Percentiles rank a stretch among this genome's conserved stretches.
Evolutionary conservation across 2,329 filamentous ascomycete genomes (phyloP).

Genomic region (Cordyceps farinosa): DNA sequence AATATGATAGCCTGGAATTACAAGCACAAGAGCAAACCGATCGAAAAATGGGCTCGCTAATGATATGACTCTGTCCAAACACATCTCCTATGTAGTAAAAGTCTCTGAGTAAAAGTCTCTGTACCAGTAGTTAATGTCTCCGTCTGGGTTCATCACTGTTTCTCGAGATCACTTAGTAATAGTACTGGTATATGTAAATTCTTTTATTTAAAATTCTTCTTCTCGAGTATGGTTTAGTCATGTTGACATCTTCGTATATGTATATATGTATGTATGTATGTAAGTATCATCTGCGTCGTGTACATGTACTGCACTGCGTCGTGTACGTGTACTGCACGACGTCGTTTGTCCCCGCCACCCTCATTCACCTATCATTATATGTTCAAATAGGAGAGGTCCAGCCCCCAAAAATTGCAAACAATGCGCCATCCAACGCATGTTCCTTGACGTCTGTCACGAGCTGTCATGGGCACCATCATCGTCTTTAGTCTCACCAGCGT

Average conservation of each 20-base stretch:
- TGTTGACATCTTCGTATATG: slow-evolving; percentile 1
- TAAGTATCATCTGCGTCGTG: not conserved
- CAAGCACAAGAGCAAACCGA: not conserved
- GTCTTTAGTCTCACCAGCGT: not conserved
- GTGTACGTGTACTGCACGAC: slow-evolving; percentile 3
- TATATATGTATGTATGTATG: not conserved
- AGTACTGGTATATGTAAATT: not conserved
- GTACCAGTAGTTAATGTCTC: too few relatives aligned
- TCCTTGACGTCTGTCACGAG: not conserved
- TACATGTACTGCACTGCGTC: slow-evolving; percentile 1
- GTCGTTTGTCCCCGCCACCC: not conserved
- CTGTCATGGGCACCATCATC: not conserved
- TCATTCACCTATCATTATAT: not conserved
- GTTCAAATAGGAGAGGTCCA: not conserved
- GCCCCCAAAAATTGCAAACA: not conserved
- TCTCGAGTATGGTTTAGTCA: not conserved
- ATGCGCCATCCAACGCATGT: not conserved
- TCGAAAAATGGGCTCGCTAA: too few relatives aligned
- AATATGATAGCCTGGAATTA: not conserved
- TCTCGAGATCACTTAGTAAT: not conserved
- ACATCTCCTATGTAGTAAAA: too few relatives aligned
- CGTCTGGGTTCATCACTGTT: too few relatives aligned
- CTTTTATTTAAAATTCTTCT: not conserved
- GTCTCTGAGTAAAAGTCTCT: too few relatives aligned
- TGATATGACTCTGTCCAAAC: not conserved